Percentiles rank a stretch among this genome's conserved stretches.
phyloP scores from a whole-genome alignment of 75 land plant species.

The Picea sitchensis region DNA sequence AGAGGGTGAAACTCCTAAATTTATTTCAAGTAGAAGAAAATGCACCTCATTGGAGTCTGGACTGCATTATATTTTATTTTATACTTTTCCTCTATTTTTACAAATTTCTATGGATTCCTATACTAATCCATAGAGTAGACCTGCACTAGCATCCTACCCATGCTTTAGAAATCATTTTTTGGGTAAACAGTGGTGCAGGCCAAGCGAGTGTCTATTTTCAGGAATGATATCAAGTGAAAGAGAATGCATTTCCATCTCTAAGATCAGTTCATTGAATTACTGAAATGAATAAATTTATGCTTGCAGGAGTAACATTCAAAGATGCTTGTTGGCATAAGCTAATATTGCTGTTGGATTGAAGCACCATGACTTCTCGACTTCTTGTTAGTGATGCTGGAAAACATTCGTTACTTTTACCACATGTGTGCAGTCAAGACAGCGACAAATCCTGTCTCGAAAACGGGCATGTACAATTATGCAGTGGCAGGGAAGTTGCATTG shows the following conservation, averaged over 20 bases:
- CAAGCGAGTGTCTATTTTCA: background rate
- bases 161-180: background rate
- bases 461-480: background rate
- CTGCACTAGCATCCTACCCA: background rate
- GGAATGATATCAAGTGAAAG: background rate
- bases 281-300: slow-evolving; percentile 3
- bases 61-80: background rate
- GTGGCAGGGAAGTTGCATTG: background rate
- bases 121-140: background rate
- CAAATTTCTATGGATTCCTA: background rate
- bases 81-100: background rate
- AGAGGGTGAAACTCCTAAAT: background rate
- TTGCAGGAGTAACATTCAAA: slow-evolving; percentile 4
- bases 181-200: background rate
- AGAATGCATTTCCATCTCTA: background rate
- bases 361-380: background rate
- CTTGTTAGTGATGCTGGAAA: background rate
- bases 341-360: background rate
- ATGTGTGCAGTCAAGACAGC: background rate
- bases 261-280: background rate
- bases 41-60: background rate
- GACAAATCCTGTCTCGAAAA: background rate
- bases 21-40: background rate
- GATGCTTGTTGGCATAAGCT: background rate
- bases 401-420: background rate